phyloP scores from a whole-genome alignment of 1,139 yeast genomes.

The Debaryomyces subglobosus region DNA sequence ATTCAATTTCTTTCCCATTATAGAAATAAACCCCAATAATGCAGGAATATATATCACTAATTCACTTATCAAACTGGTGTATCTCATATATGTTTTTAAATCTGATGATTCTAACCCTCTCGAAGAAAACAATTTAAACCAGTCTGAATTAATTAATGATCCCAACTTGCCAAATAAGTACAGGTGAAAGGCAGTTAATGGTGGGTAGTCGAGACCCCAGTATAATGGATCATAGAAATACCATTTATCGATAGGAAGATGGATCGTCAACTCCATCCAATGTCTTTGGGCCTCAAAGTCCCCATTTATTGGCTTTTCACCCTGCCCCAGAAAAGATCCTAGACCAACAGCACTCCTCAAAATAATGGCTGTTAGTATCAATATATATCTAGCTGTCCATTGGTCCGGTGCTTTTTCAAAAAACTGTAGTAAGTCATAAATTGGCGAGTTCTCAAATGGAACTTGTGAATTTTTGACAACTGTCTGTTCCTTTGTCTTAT shows the following conservation, averaged over 20 bases:
- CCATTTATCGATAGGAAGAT: conserved; percentile 78
- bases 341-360: conserved; percentile 85
- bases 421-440: conserved; percentile 42
- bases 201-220: conserved; percentile 99
- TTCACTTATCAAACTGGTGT: conserved; percentile 78
- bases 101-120: conserved; percentile 73
- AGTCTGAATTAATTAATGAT: conserved; percentile 54
- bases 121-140: conserved; percentile 78
- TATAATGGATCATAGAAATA: conserved; percentile 85
- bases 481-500: not conserved
- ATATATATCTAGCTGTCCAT: conserved; percentile 85
- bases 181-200: conserved; percentile 92
- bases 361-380: conserved; percentile 73
- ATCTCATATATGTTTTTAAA: conserved; percentile 82
- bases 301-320: conserved; percentile 78
- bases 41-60: conserved; percentile 78
- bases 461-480: conserved; percentile 15
- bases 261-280: conserved; percentile 91
- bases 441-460: conserved; percentile 35
- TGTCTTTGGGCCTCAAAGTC: conserved; percentile 98
- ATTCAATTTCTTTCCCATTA: conserved; percentile 61
- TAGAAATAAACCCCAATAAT: conserved; percentile 64
- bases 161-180: conserved; percentile 80
- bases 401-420: conserved; percentile 72
- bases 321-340: conserved; percentile 81